phyloP scores from a whole-genome alignment of 2,329 filamentous ascomycete genomes.

The Cytospora leucostoma region DNA sequence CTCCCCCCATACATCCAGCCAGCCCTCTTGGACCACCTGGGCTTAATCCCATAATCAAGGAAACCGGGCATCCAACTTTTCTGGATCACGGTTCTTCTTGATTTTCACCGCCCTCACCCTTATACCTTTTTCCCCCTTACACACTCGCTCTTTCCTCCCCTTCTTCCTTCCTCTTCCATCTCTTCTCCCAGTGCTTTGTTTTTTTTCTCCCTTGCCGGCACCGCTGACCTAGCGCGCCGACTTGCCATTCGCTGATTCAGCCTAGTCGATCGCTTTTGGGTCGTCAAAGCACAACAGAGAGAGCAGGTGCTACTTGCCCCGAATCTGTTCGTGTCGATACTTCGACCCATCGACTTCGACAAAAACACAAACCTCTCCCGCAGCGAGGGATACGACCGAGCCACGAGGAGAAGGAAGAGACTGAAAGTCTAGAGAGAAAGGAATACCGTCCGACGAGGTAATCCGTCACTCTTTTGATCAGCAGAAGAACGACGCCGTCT shows the following conservation, averaged over 20 bases:
- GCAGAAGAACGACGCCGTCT: too few relatives aligned
- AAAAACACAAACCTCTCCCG: background rate
- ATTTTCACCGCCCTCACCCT: constrained; percentile 18
- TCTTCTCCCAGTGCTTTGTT: constrained; percentile 25
- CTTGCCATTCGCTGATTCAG: constrained; percentile 26
- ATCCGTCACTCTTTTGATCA: too few relatives aligned
- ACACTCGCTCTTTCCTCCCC: constrained; percentile 31
- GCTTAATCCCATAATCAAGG: constrained; percentile 18
- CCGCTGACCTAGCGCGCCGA: constrained; percentile 24
- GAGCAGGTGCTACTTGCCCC: background rate
- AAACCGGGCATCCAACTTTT: constrained; percentile 25
- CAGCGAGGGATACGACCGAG: background rate
- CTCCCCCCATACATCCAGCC: constrained; percentile 7
- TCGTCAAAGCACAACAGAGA: background rate
- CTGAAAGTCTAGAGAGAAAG: background rate
- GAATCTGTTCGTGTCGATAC: background rate
- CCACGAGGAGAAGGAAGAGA: background rate
- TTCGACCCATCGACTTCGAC: background rate
- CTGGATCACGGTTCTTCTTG: constrained; percentile 16
- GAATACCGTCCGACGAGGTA: background rate
- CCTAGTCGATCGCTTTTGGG: constrained; percentile 15
- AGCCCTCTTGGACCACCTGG: constrained; percentile 6
- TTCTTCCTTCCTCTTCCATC: constrained; percentile 29
- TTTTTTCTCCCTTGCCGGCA: constrained; percentile 24
- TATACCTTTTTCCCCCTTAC: constrained; percentile 19